A percentile compares a stretch with the other conserved stretches of the same genome.
Evolutionary conservation across 331 rosid species (phyloP).

Genomic region (Ulmus americana): DNA sequence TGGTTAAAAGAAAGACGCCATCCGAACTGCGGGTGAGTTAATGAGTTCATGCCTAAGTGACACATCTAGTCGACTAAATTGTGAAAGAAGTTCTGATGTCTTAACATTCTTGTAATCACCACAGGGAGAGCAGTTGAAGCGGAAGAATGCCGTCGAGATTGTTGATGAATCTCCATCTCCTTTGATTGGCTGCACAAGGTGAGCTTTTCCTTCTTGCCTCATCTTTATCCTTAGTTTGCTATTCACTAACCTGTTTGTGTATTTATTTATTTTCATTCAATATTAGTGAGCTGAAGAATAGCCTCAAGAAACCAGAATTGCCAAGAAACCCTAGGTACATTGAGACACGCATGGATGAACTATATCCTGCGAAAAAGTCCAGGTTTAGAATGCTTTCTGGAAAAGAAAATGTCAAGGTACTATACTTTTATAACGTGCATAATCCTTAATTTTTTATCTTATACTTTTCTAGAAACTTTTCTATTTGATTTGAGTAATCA

Average conservation of each 20-base stretch:
- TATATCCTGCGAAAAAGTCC: conserved; percentile 73
- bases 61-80: neutral
- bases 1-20: conserved; percentile 67
- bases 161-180: conserved; percentile 48
- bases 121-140: conserved; percentile 87
- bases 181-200: conserved; percentile 37
- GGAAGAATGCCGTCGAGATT: conserved; percentile 33
- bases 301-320: conserved; percentile 37
- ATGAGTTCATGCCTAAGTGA: neutral
- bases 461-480: neutral
- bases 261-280: conserved; percentile 23
- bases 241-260: conserved; percentile 14
- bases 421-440: neutral
- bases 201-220: conserved; percentile 20
- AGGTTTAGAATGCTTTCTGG: conserved; percentile 58
- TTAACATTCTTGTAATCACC: conserved; percentile 7
- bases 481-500: conserved; percentile 8
- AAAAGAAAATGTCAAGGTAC: conserved; percentile 79
- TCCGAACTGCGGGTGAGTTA: conserved; percentile 70
- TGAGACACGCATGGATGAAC: conserved; percentile 68
- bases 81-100: neutral
- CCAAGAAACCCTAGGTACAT: conserved; percentile 45
- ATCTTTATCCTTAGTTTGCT: conserved; percentile 16
- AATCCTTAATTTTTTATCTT: neutral
- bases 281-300: conserved; percentile 36